Evolutionary conservation across 2,329 filamentous ascomycete species (phyloP), one percentile per base, ranked within the genome.

Genomic region (Phyllosticta citribraziliensis): DNA sequence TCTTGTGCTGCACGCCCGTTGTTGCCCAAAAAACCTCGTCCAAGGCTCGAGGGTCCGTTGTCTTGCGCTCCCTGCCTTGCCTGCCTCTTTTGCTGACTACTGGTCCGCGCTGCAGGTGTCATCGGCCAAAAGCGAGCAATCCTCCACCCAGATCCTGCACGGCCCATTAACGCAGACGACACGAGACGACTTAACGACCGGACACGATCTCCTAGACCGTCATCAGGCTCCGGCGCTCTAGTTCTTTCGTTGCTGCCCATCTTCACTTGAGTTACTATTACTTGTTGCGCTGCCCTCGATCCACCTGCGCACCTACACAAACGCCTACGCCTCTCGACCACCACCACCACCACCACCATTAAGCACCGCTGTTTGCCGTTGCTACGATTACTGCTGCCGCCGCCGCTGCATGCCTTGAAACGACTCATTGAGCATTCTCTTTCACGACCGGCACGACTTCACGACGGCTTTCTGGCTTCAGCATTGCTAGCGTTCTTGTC

Each of bases 361-460:
- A 52, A 40, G 24, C 50, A 17, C 47, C 58, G 56, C 47, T 57
- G 27, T 10, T 30, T 30, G 27, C 27, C 25, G 53, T 11, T 33
- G 53, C 53, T 19, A 9, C 53, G 12, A 25, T 20, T 33, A 17
- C 22, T 55, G 22, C 53, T 10, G 53, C 53, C 53, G 53, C 53
- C 55, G 60, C 56, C 56, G 60, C 59, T 61, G 59, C 60, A 56
- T 61, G 58, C 53, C 58, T 56, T 61, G 58, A 59, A 47, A 53
- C 59, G 63, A 63, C 57, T 54, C 63, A 64, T 72, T 70, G 70
- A 73, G 68, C 69, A 64, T 67, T 17, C 67, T 68, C 63, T 67
- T 70, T 73, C 62, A 74, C 72, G 72, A 74, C 69, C 67, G 69
- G 70, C 67, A 74, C 72, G 72, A 74, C 69, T 57, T 74, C 64